Evolutionary conservation across 2,329 filamentous ascomycete species (phyloP), one percentile per base, ranked within the genome.

Genomic region (Arthrobotrys entomopaga): DNA sequence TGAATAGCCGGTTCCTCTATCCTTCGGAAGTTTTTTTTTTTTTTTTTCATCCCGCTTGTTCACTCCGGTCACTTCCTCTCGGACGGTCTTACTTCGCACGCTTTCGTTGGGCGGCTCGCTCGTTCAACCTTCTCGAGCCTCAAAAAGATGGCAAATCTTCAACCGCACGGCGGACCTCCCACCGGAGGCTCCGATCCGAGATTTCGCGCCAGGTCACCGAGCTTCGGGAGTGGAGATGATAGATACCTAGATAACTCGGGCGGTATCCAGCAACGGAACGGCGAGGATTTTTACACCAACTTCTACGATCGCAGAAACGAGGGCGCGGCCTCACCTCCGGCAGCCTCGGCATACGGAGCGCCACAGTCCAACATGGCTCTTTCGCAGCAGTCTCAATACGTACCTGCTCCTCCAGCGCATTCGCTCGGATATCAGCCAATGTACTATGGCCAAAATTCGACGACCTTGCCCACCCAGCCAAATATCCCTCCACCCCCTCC

Each of bases 151-250:
- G 49, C 70, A 56, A 74, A 74, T 50, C 70, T 74, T 42, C 70
- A 74, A 67, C 70, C 70, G 58, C 70, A 65, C 42, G 65, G 65
- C 38, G 26, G 20, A 26, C 65, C 57, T 69, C 65, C 42, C 22
- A 49, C 26, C 50, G 69, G 69, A 67, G 70, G 70, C 60, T 43
- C 70, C 57, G 63, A 74, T 38, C 70, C 70, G n/a, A 67, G 70
- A 54, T 79, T 82, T 50, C 80, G 84, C 76, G 82, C 82, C 72
- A 85, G 90, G 77, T 86, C 87, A 77, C 86, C 87, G 56, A 94
- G 90, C 83, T 93, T 91, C 83, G 89, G 92, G 81, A 87, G 86
- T 77, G 91, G 90, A 77, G 91, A 95, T 81, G 91, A 94, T 80
- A 83, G 85, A 56, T 87, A 88, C 77, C 84, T 86, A 77, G 80